Conservation (phyloP, 768 basidiomycete species). For the Lactifluus hygrophoroides region DNA sequence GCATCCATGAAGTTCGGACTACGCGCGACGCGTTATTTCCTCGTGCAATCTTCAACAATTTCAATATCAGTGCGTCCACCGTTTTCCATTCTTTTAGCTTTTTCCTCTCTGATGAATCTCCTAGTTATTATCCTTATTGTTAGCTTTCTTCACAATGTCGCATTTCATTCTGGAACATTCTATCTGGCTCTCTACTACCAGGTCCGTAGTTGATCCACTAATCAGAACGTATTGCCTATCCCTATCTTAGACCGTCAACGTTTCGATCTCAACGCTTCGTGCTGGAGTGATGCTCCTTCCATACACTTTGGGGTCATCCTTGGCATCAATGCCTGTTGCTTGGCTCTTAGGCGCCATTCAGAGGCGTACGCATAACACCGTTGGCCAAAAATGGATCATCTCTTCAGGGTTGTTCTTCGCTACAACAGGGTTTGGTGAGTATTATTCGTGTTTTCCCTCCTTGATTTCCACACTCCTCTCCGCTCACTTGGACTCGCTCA, state of each 20-base stretch:
- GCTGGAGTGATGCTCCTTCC: conserved; percentile 72
- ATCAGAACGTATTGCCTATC: background rate
- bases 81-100: background rate
- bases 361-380: conserved; percentile 43
- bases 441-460: background rate
- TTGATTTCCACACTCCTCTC: background rate
- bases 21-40: conserved; percentile 68
- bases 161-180: conserved; percentile 79
- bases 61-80: conserved; percentile 44
- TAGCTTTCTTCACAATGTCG: conserved; percentile 74
- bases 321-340: conserved; percentile 81
- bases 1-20: conserved; percentile 59
- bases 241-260: conserved; percentile 51
- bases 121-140: conserved; percentile 58
- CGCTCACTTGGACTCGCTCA: background rate
- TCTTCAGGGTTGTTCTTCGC: conserved; percentile 54
- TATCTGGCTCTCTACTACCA: conserved; percentile 81
- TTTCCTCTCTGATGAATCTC: conserved; percentile 13
- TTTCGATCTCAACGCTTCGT: conserved; percentile 51
- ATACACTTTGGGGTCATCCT: conserved; percentile 76
- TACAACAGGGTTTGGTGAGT: conserved; percentile 64
- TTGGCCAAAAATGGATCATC: conserved; percentile 59
- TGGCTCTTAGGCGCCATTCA: conserved; percentile 72
- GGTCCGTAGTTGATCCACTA: conserved; percentile 32
- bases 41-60: conserved; percentile 47